These are phyloP conservation scores for Paraphoma chrysanthemicola DNA, from an alignment of 2,329 filamentous ascomycete species.

Conservation along the genomic window DNA sequence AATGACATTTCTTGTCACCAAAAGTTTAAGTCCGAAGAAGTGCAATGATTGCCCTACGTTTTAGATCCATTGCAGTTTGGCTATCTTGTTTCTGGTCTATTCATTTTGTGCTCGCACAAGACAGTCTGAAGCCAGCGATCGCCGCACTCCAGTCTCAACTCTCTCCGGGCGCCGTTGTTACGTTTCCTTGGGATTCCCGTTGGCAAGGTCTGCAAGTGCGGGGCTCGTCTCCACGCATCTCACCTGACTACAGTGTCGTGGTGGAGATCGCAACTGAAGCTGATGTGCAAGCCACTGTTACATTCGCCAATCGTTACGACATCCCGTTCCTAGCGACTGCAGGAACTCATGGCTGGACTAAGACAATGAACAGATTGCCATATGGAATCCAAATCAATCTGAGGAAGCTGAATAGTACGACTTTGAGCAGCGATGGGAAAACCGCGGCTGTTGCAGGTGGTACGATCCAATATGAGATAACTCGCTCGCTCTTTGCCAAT, in stretches of 20 bases:
- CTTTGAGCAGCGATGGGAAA: conserved; percentile 22
- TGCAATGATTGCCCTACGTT: conserved; percentile 1
- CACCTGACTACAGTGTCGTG: conserved; percentile 19
- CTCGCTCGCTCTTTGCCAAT: conserved; percentile 28
- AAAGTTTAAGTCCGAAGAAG: not conserved
- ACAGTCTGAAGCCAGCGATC: not conserved
- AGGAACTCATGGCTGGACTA: conserved; percentile 43
- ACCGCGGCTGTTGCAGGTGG: conserved; percentile 40
- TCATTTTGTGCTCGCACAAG: not conserved
- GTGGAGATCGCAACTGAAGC: conserved; percentile 23
- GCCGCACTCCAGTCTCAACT: conserved; percentile 6
- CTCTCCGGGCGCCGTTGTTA: conserved; percentile 15
- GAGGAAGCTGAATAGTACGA: conserved; percentile 32
- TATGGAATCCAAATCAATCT: conserved; percentile 44
- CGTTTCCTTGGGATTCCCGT: conserved; percentile 16
- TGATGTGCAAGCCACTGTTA: conserved; percentile 20
- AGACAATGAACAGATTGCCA: conserved; percentile 26
- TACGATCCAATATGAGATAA: conserved; percentile 31
- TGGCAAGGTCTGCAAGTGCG: conserved; percentile 22
- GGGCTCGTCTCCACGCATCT: conserved; percentile 23
- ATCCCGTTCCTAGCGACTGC: conserved; percentile 48
- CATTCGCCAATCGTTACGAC: conserved; percentile 18
- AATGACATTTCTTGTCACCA: not conserved
- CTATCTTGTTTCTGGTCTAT: not conserved
- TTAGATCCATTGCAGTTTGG: not conserved